Conservation (phyloP, 139 green algal species). For the Astrephomene gubernaculifera region DNA sequence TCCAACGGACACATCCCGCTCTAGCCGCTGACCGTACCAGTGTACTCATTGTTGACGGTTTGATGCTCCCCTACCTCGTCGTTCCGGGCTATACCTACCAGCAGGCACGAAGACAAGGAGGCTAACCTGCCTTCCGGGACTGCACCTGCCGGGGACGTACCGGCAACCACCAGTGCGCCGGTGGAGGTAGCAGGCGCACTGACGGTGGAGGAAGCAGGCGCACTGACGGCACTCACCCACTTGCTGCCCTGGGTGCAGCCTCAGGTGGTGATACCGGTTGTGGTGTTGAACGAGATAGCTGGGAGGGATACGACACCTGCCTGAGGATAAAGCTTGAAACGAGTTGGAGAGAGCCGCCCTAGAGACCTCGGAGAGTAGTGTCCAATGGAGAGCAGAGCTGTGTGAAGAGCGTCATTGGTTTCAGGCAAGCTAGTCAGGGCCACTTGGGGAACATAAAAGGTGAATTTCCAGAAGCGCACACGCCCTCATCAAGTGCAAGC, state of each 20-base stretch:
- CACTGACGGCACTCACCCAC: not conserved
- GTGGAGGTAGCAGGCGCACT: constrained; percentile 31
- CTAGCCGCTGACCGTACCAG: no score
- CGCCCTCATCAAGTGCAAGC: no score
- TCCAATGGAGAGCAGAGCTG: not conserved
- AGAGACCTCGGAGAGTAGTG: not conserved
- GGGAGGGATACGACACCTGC: not conserved
- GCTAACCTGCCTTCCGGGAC: not conserved
- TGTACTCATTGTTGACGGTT: no score
- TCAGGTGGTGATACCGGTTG: not conserved
- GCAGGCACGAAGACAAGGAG: not conserved
- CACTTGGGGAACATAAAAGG: no score
- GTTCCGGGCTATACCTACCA: not conserved
- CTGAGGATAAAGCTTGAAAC: not conserved
- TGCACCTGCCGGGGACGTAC: not conserved
- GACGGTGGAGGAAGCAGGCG: constrained; percentile 20
- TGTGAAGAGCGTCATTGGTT: not conserved
- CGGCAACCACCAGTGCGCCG: not conserved
- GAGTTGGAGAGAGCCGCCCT: not conserved
- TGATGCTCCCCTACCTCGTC: not conserved
- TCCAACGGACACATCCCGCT: no score
- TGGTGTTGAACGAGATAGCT: no score
- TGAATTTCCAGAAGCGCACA: no score
- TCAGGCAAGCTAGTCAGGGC: no score
- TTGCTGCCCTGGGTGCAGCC: not conserved